A percentile compares a stretch with the other conserved stretches of the same genome.
These are phyloP conservation scores for Ramaria sp. DNA, from an alignment of 768 basidiomycete genomes.

Conservation along the genomic window DNA sequence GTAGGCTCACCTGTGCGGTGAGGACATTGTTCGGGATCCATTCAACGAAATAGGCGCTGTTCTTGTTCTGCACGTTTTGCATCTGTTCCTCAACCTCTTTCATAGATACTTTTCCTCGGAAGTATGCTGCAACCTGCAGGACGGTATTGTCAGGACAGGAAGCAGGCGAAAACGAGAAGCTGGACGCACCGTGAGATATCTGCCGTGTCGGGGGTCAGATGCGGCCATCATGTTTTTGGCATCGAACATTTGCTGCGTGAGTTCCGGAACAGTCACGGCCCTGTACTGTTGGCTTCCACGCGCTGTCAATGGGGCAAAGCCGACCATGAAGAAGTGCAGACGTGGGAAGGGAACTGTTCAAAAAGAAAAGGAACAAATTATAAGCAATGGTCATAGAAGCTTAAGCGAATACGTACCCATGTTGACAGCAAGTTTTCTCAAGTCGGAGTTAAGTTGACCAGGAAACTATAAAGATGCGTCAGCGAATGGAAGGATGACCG, in stretches of 20 bases:
- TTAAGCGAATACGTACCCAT: constrained; percentile 63
- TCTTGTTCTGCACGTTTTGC: constrained; percentile 96
- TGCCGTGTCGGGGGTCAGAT: constrained; percentile 90
- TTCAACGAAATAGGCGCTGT: constrained; percentile 96
- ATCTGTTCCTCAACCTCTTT: constrained; percentile 99
- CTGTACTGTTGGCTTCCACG: constrained; percentile 93
- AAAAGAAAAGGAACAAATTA: background rate
- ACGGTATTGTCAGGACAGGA: background rate
- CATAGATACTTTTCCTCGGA: constrained; percentile 99
- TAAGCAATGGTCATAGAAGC: background rate
- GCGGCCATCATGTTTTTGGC: constrained; percentile 99
- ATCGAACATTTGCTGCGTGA: constrained; percentile 99
- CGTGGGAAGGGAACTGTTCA: constrained; percentile 95
- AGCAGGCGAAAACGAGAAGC: background rate
- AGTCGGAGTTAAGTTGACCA: constrained; percentile 97
- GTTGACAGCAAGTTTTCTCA: constrained; percentile 97
- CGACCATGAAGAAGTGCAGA: constrained; percentile 99
- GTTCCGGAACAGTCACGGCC: constrained; percentile 92
- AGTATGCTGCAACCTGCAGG: constrained; percentile 76
- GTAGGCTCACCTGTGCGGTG: constrained; percentile 40
- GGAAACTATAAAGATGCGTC: constrained; percentile 52
- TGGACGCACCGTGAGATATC: constrained; percentile 79
- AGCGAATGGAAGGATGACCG: background rate
- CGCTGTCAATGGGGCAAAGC: constrained; percentile 89
- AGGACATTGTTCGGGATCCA: constrained; percentile 99